Evolutionary conservation across 257 asterid species (phyloP), one percentile per base, ranked within the genome.

Genomic region (Solanum clarkiae): DNA sequence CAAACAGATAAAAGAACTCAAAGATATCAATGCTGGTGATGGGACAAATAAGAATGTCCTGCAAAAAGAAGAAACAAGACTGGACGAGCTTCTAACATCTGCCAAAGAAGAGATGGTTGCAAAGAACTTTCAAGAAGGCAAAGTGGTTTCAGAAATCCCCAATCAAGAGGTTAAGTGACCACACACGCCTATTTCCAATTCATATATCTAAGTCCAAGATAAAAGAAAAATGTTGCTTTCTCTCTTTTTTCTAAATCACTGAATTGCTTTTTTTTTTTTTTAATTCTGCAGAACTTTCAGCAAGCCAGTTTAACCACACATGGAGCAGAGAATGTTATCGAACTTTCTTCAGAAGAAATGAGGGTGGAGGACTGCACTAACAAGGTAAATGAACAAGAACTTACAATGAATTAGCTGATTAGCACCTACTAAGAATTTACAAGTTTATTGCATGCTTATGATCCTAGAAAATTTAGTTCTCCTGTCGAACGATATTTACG

Each of bases 161-260:
- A 82, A n/a, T 63, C 84, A 82, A 75, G 86, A 87, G 90, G 88
- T 40, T 63, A 77, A 82, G 57, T 56, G 51, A 77, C 45, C 18
- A 47, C 62, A 85, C 80, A 56, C 51, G 8, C 62, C 63, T 51
- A 45, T 51, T 77, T 77, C 42, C 45, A 49, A 51, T 77, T 51
- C 82, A 69, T 74, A 26, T 83, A 55, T 20, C n/a, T 69, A 69
- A 69, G n/a, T 22, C 24, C n/a, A 49, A 68, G 80, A 59, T 59
- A 55, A 74, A 36, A 9, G 18, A 20, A 47, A 42, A 82, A 57
- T 32, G 80, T 51, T 32, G 55, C 15, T 70, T 84, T 59, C 26
- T 55, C 53, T 85, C 81, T 42, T 54, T 56, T 32, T 54, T 74
- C 36, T 79, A 60, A 84, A 26, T 77, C 45, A 77, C 82, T 26